Evolutionary conservation across 768 basidiomycete species (phyloP), one percentile per base, ranked within the genome.

Genomic region (Pleurotus ostreatus): DNA sequence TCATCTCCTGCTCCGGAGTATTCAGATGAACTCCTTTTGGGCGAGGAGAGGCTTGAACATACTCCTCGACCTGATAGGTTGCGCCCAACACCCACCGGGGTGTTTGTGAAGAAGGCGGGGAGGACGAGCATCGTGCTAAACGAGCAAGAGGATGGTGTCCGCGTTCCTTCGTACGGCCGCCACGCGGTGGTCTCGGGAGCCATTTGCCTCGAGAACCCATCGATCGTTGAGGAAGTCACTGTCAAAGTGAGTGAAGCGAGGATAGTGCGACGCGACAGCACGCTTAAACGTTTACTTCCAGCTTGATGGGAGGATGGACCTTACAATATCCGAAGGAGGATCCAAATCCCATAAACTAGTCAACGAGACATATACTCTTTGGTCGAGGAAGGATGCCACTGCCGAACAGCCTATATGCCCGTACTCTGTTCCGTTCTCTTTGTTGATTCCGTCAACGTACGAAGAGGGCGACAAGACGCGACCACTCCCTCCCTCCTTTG

Each of bases 1-100:
- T 78, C 84, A 5, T 68, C 69, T 2, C 79, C 80, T 23, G 74
- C 78, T 1, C 87, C 87, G 1, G 64, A 70, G 6, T 89, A 89
- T 63, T 83, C 87, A 47, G 75, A 66, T 37, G 76, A 77, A 23
- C 84, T 81, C 34, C 65, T 74, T 3, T 70, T 68, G 2, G 81
- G 77, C 23, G 86, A 89, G 61, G 70, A 72, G 53, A 72, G 73
- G 15, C 77, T 89, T 6, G 78, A 82, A 41, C 74, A 73, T 44
- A 79, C 82, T 0, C 80, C 76, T 5, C 66, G 68, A 20, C 56
- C 61, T 30, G 63, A 60, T 45, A 39, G 55, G 25, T 53, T 39
- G 48, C 67, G 65, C 3, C 49, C 63, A 1, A 53, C 59, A 44
- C 73, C 74, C 16, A 73, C 71, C 1, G 78, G 78, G 13, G 67